These are phyloP conservation scores for Fusarium xyrophilum DNA, from an alignment of 2,329 filamentous ascomycete species.

Conservation along the genomic window DNA sequence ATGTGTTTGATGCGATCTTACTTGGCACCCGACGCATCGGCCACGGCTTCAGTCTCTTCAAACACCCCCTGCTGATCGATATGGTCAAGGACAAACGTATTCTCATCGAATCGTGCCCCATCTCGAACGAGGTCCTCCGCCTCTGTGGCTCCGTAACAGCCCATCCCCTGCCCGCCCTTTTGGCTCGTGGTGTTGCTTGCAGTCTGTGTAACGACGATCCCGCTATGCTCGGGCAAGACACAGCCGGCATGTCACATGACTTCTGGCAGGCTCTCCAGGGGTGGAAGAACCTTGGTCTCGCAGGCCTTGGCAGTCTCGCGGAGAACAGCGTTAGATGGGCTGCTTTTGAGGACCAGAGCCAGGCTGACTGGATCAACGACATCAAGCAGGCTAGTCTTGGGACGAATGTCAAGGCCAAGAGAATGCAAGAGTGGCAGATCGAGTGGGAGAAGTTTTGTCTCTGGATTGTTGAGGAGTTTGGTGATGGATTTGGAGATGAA, in stretches of 20 bases:
- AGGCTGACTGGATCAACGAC: conserved; percentile 73
- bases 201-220: conserved; percentile 91
- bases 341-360: conserved; percentile 79
- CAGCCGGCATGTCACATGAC: conserved; percentile 84
- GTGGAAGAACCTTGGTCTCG: conserved; percentile 89
- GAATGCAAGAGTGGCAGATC: conserved; percentile 78
- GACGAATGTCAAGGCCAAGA: conserved; percentile 70
- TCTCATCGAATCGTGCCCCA: conserved; percentile 87
- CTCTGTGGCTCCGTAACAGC: conserved; percentile 77
- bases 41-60: conserved; percentile 86
- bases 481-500: conserved; percentile 62
- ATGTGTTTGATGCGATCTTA: conserved; percentile 88
- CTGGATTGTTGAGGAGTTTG: conserved; percentile 84
- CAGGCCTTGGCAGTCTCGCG: conserved; percentile 83
- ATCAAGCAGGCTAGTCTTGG: conserved; percentile 78
- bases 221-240: conserved; percentile 83
- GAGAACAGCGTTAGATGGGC: conserved; percentile 95
- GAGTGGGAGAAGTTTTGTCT: conserved; percentile 91
- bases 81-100: conserved; percentile 90
- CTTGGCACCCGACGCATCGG: conserved; percentile 89
- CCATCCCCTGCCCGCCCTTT: conserved; percentile 82
- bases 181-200: conserved; percentile 84
- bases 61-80: conserved; percentile 87
- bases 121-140: conserved; percentile 86
- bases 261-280: conserved; percentile 94